Evolutionary conservation across 2,329 filamentous ascomycete genomes (phyloP).

Genomic region (Colletotrichum destructivum): DNA sequence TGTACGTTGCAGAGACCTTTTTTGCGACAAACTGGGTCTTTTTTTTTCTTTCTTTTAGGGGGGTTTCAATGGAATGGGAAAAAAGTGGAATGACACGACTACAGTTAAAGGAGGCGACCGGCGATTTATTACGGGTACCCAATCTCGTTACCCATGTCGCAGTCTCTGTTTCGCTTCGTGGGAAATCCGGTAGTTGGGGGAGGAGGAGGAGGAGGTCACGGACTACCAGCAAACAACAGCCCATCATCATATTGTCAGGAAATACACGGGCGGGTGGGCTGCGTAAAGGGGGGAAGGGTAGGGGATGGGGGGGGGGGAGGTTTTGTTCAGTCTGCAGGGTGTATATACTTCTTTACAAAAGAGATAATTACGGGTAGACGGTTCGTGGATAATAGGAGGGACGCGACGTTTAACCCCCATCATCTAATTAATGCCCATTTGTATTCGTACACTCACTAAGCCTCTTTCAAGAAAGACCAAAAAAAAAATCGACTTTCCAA

Average conservation of each 20-base stretch:
- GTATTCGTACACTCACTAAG: too few relatives aligned
- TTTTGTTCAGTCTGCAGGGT: neutral
- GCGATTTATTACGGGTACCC: constrained; percentile 22
- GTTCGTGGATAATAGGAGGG: neutral
- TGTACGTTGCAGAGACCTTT: neutral
- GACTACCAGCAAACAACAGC: constrained; percentile 1
- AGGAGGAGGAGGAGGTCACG: neutral
- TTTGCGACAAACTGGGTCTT: neutral
- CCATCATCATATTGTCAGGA: neutral
- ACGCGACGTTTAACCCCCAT: too few relatives aligned
- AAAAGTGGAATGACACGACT: constrained; percentile 20
- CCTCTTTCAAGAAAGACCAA: too few relatives aligned
- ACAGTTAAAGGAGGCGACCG: constrained; percentile 14
- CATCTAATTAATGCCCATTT: too few relatives aligned
- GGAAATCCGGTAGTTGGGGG: neutral
- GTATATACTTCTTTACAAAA: too few relatives aligned
- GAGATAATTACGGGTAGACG: neutral
- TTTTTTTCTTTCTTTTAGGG: neutral
- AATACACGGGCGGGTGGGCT: neutral
- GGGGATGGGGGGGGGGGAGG: too few relatives aligned
- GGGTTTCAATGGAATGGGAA: constrained; percentile 1
- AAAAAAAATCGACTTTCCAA: neutral
- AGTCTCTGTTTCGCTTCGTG: constrained; percentile 16
- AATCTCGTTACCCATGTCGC: constrained; percentile 23
- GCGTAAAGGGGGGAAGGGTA: neutral